Percentiles rank a stretch among this genome's conserved stretches.
These are phyloP conservation scores for Calonectria pauciramosa DNA, from an alignment of 2,329 filamentous ascomycete species.

Conservation along the genomic window DNA sequence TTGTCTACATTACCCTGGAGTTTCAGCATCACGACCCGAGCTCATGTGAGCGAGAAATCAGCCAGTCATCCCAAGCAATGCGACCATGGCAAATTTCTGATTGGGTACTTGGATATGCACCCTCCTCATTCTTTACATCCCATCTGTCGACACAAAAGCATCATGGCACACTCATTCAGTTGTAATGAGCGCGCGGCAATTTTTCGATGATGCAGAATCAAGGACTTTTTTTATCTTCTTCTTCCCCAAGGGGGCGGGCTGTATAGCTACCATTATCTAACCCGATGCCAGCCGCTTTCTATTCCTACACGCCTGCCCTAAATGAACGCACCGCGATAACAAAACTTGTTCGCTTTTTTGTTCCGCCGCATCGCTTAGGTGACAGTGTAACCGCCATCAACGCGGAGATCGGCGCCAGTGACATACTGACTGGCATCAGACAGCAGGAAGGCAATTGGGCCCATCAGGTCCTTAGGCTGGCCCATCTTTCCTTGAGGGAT, in stretches of 20 bases:
- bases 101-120: constrained; percentile 1
- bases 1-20: constrained; percentile 1
- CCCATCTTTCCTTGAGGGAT: constrained; percentile 97
- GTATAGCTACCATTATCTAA: constrained; percentile 38
- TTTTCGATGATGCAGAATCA: background rate
- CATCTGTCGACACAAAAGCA: background rate
- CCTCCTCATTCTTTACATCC: background rate
- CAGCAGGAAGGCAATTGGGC: constrained; percentile 87
- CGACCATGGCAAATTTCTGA: constrained; percentile 1
- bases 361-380: constrained; percentile 61
- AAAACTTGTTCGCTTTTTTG: constrained; percentile 2
- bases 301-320: constrained; percentile 28
- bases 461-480: constrained; percentile 91
- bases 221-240: background rate
- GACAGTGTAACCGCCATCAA: constrained; percentile 91
- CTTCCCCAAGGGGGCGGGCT: background rate
- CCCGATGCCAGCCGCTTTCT: constrained; percentile 29
- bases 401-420: constrained; percentile 80
- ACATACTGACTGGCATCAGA: constrained; percentile 85
- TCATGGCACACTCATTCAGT: background rate
- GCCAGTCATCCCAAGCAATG: constrained; percentile 4
- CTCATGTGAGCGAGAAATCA: background rate
- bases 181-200: background rate
- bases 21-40: background rate
- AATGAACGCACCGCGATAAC: constrained; percentile 2